Evolutionary conservation across 2,329 filamentous ascomycete genomes (phyloP), one percentile per base, ranked within the genome.

Genomic region (Aspergillus costaricaensis): DNA sequence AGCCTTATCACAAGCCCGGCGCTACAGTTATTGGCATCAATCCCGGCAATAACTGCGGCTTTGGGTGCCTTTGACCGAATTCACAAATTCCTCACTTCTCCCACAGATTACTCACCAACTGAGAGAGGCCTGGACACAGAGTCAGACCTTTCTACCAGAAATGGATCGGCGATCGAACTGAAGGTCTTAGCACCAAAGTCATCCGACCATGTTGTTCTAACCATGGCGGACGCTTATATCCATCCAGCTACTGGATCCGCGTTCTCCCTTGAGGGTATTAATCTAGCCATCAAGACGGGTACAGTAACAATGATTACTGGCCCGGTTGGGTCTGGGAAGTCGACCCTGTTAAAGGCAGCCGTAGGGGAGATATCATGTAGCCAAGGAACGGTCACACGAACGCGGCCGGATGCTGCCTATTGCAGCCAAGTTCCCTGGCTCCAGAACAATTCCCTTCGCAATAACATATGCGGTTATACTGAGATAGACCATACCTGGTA

Each of bases 381-480:
- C 4, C 23, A 14, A 36, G 53, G 53, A 21, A 47, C 39, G 1
- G 9, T 55, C 2, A n/a, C 38, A n/a, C 19, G 25, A 32, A 5
- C 2, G 44, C 17, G 23, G 23, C n/a, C 6, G 8, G 53, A 21
- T n/a, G 17, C 23, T 10, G 53, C 23, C 10, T 55, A 47, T n/a
- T 55, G 53, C 25, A 36, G 23, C 2, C 89, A 92, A 69, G 90
- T 88, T 6, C 90, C 90, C 0, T 93, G 90, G 90, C 89, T 93
- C 43, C 90, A 92, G 70, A 92, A 92, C 66, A 88, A 88, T 1
- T 89, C 86, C 14, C 85, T 94, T 62, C 85, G 83, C 55, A 87
- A 92, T 52, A 94, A 93, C 68, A 89, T 93, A 0, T 47, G 53
- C 9, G 39, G 39, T 53, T 73, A 90, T 0, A 92, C 92, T 61